Base-by-base conservation (phyloP, 257 asterid genomes). In the Penstemon newberryi region DNA sequence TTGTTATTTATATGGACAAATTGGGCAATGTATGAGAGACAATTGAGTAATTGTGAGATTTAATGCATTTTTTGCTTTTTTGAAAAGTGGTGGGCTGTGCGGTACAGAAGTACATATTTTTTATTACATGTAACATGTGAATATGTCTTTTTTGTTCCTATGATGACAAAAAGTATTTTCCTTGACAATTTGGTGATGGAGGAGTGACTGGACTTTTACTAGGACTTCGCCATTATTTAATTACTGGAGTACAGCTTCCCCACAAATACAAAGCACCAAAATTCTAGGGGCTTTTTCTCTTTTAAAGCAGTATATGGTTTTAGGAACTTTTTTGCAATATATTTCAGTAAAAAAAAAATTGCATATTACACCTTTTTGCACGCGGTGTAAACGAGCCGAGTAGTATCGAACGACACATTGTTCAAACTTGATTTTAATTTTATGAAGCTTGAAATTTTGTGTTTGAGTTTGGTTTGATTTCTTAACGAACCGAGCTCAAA, bases 61-160 rank as follows among this genome's bases (percentile, higher is more conserved):
- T 9, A 69, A 69, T 72, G 79, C 71, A 57, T 65, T 65, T 25
- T 25, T 61, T 66, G 68, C 60, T 73, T 45, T 71, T 56, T 61
- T 61, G 59, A 44, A 70, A 77, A 73, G 65, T 60, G 70, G 69
- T 33, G 42, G 46, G 55, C 45, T 40, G 62, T 54, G 63, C 55
- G 43, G 12, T 15, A 42, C 49, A 44, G 72, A n/a, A 38, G 51
- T 37, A 41, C 50, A 60, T 41, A 12, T 41, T 60, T 60, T 36
- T 73, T 66, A 69, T 70, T 73, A 79, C 69, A 56, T 41, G 65
- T 70, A 45, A 62, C 63, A 61, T 60, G 63, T 7, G 65, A 8
- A 18, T 8, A 56, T 70, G 58, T 64, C 70, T 64, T 69, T 73
- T 71, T 70, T 39, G 6, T 56, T 2, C 38, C 15, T 7, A 15